phyloP scores from a whole-genome alignment of 2,329 filamentous ascomycete species.

The Colletotrichum kahawae region DNA sequence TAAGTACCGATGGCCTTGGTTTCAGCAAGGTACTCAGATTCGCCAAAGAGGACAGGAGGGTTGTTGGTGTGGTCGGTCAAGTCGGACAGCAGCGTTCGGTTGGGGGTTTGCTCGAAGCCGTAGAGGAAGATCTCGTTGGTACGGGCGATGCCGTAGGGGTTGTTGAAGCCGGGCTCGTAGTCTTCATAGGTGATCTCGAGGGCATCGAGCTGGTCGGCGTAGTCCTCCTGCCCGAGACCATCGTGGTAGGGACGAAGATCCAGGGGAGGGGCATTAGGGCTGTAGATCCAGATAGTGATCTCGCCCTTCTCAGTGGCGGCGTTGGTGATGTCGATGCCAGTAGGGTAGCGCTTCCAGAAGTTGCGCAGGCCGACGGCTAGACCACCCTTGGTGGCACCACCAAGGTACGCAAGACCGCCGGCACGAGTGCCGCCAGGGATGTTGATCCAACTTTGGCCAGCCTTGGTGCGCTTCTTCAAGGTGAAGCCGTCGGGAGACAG shows the following conservation, averaged over 20 bases:
- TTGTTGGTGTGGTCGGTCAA: constrained; percentile 52
- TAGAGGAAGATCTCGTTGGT: constrained; percentile 63
- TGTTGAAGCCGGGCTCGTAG: constrained; percentile 59
- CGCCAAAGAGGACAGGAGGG: constrained; percentile 56
- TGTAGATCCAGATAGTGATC: constrained; percentile 66
- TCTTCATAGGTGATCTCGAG: constrained; percentile 70
- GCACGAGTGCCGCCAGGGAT: constrained; percentile 61
- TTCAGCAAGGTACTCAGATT: constrained; percentile 52
- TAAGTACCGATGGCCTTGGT: constrained; percentile 60
- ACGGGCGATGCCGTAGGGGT: constrained; percentile 61
- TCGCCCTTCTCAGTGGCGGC: constrained; percentile 53
- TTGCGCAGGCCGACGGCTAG: constrained; percentile 62
- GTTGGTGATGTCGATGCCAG: constrained; percentile 59
- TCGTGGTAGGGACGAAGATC: constrained; percentile 65
- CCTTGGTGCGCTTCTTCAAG: constrained; percentile 63
- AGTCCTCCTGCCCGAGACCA: constrained; percentile 59
- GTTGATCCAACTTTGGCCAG: constrained; percentile 62
- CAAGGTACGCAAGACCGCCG: constrained; percentile 63
- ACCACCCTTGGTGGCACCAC: constrained; percentile 61
- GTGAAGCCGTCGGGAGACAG: constrained; percentile 65
- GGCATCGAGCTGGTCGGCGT: constrained; percentile 62
- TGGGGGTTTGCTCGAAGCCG: constrained; percentile 57
- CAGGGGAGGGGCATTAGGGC: constrained; percentile 58
- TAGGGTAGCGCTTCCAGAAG: constrained; percentile 69
- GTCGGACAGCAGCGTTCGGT: constrained; percentile 46